phyloP scores from a whole-genome alignment of 129 eudicot genomes.

The Apium graveolens region DNA sequence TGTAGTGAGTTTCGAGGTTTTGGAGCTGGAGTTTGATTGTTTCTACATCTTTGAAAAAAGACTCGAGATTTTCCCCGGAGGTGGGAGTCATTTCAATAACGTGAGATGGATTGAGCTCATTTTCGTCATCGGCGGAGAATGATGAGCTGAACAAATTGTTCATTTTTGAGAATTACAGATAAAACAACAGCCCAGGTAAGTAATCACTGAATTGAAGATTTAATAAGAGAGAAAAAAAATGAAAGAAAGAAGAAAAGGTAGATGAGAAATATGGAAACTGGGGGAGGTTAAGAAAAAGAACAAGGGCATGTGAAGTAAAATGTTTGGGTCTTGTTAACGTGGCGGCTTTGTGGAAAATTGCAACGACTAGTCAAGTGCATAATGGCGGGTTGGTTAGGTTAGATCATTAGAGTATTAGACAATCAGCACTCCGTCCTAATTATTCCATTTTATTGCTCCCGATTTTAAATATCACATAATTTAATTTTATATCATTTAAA shows the following conservation, averaged over 20 bases:
- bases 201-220: neutral
- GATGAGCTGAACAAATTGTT: slow-evolving; percentile 67
- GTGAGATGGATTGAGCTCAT: slow-evolving; percentile 39
- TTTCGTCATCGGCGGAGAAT: slow-evolving; percentile 52
- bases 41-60: slow-evolving; percentile 72
- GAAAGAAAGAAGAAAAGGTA: neutral
- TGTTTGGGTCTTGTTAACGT: neutral
- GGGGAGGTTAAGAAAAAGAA: neutral
- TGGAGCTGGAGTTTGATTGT: slow-evolving; percentile 53
- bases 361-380: neutral
- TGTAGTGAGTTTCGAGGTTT: slow-evolving; percentile 48
- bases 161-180: slow-evolving; percentile 20
- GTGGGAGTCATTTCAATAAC: slow-evolving; percentile 36
- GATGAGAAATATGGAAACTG: neutral
- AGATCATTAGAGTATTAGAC: no score
- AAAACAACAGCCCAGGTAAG: neutral
- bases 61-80: slow-evolving; percentile 45
- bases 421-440: neutral
- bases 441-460: neutral
- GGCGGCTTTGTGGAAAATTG: neutral
- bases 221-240: neutral
- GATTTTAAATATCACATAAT: neutral
- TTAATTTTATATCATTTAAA: no score
- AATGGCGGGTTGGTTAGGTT: neutral
- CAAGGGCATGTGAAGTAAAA: neutral